Conservation (phyloP, 495 filamentous ascomycete genomes). For the Penicillium waksmanii region DNA sequence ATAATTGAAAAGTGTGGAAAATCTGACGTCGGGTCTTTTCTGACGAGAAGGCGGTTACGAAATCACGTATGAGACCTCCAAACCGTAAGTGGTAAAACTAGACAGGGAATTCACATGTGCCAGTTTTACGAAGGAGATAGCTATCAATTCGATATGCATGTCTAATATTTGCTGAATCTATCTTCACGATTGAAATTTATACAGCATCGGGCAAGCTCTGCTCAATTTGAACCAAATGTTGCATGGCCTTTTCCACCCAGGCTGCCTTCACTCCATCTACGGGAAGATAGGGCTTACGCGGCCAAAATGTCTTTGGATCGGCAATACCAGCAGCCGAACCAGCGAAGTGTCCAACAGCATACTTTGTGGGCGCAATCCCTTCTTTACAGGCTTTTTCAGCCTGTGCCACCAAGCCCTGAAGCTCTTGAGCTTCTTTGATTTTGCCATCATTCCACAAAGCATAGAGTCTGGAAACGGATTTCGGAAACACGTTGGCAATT, state of each 20-base stretch:
- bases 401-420: constrained; percentile 73
- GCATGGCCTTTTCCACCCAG: constrained; percentile 32
- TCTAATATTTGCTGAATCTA: not conserved
- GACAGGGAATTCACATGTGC: no score
- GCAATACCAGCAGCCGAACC: constrained; percentile 25
- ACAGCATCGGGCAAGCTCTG: constrained; percentile 28
- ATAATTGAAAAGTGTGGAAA: no score
- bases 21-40: no score
- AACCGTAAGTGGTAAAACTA: no score
- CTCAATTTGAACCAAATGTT: constrained; percentile 27
- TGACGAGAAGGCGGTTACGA: no score
- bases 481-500: constrained; percentile 67
- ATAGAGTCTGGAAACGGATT: constrained; percentile 62
- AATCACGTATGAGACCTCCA: no score
- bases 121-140: not conserved
- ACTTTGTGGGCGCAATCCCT: constrained; percentile 68
- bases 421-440: constrained; percentile 61
- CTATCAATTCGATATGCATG: no score
- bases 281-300: constrained; percentile 28
- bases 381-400: constrained; percentile 84
- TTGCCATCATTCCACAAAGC: constrained; percentile 65
- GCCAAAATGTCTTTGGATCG: constrained; percentile 28
- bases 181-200: not conserved
- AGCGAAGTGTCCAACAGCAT: constrained; percentile 49
- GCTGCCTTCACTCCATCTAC: constrained; percentile 25